phyloP scores from a whole-genome alignment of 768 basidiomycete species.

The Gyrodon lividus region DNA sequence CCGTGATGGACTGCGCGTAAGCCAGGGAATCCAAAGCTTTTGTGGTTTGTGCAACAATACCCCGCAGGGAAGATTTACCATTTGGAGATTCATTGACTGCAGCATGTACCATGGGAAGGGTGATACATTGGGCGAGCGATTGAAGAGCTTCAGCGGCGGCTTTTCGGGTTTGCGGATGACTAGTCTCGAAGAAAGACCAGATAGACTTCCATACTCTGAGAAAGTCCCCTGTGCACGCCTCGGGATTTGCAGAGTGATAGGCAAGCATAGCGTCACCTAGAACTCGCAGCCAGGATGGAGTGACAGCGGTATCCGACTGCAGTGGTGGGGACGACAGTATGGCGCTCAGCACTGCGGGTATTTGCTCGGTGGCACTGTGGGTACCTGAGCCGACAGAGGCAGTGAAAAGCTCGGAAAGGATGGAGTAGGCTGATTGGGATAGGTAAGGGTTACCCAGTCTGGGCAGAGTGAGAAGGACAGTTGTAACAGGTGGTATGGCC shows the following conservation, averaged over 20 bases:
- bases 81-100: slow-evolving; percentile 48
- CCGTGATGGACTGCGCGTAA: slow-evolving; percentile 74
- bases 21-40: slow-evolving; percentile 72
- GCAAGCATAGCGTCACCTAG: slow-evolving; percentile 73
- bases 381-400: slow-evolving; percentile 50
- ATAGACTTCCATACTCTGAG: slow-evolving; percentile 68
- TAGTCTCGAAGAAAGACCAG: slow-evolving; percentile 78
- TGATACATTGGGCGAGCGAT: slow-evolving; percentile 68
- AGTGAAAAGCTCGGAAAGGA: slow-evolving; percentile 79
- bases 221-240: slow-evolving; percentile 53
- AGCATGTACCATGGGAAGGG: slow-evolving; percentile 53
- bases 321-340: slow-evolving; percentile 68
- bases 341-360: slow-evolving; percentile 61
- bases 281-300: slow-evolving; percentile 78
- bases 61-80: slow-evolving; percentile 54
- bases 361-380: slow-evolving; percentile 49
- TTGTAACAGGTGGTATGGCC: slow-evolving; percentile 70
- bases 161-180: slow-evolving; percentile 57
- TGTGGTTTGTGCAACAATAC: slow-evolving; percentile 60
- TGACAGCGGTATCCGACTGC: slow-evolving; percentile 63
- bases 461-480: slow-evolving; percentile 75
- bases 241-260: slow-evolving; percentile 50
- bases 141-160: slow-evolving; percentile 63
- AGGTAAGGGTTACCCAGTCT: slow-evolving; percentile 87
- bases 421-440: slow-evolving; percentile 82